Conservation (phyloP, 1,284 basidiomycete species). For the Pterulicium gracile region DNA sequence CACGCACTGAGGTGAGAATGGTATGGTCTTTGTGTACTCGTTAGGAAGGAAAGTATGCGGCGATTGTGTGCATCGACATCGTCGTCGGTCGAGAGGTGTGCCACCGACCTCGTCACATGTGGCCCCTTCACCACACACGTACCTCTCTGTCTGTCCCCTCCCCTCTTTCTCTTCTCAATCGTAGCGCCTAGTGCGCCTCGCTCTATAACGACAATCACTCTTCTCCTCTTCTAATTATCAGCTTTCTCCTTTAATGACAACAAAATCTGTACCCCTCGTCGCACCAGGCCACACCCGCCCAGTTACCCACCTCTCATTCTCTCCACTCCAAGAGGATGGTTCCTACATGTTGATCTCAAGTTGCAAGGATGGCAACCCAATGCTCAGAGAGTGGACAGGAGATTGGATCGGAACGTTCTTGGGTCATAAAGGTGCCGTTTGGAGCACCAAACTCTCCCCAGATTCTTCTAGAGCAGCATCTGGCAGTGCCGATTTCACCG, state of each 20-base stretch:
- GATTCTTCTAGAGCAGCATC: constrained; percentile 84
- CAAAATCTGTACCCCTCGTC: constrained; percentile 65
- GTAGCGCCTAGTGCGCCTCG: constrained; percentile 47
- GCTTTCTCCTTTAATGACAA: constrained; percentile 18
- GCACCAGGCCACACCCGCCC: constrained; percentile 78
- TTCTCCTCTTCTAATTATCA: constrained; percentile 15
- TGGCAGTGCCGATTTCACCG: constrained; percentile 95
- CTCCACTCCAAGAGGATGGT: constrained; percentile 71
- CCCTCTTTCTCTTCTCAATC: constrained; percentile 21
- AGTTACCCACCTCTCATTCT: constrained; percentile 92
- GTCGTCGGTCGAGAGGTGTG: too few species aligned
- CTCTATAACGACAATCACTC: constrained; percentile 30
- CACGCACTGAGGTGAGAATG: too few species aligned
- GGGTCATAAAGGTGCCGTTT: constrained; percentile 98
- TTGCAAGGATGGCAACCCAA: constrained; percentile 95
- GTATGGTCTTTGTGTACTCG: too few species aligned
- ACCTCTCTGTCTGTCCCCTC: constrained; percentile 1
- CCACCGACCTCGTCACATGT: too few species aligned
- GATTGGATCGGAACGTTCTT: constrained; percentile 99
- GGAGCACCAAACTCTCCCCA: constrained; percentile 89
- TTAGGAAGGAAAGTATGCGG: too few species aligned
- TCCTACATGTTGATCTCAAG: constrained; percentile 85
- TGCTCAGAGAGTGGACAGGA: constrained; percentile 93
- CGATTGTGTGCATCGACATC: too few species aligned
- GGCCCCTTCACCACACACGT: background rate